These are phyloP conservation scores for Lumnitzera racemosa DNA, from an alignment of 345 rosid genomes.

Conservation along the genomic window DNA sequence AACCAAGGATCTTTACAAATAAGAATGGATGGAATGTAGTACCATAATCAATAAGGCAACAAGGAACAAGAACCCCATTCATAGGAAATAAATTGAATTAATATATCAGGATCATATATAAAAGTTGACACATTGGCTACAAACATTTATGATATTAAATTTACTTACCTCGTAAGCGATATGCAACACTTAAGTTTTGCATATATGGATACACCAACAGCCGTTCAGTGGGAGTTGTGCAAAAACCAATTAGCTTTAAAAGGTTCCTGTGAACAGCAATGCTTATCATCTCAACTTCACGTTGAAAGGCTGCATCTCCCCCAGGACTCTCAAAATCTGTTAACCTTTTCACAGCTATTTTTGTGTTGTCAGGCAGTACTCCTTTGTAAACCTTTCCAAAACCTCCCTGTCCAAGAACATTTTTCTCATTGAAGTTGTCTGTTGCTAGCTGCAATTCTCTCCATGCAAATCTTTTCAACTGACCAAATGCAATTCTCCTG, in stretches of 20 bases:
- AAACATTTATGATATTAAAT: not conserved
- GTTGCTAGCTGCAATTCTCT: slow-evolving; percentile 91
- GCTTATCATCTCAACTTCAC: slow-evolving; percentile 97
- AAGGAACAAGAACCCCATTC: no score
- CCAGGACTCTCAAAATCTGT: slow-evolving; percentile 92
- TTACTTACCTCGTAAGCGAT: slow-evolving; percentile 73
- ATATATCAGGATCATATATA: not conserved
- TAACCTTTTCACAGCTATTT: slow-evolving; percentile 85
- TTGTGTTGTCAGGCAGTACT: slow-evolving; percentile 66
- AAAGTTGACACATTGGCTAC: not conserved
- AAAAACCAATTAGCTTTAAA: slow-evolving; percentile 80
- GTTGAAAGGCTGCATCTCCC: slow-evolving; percentile 89
- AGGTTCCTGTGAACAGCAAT: slow-evolving; percentile 95
- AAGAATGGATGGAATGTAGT: no score
- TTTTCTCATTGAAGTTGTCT: slow-evolving; percentile 72
- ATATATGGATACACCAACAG: slow-evolving; percentile 88
- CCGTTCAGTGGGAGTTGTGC: slow-evolving; percentile 90
- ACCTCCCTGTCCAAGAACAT: slow-evolving; percentile 93
- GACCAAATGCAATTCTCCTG: slow-evolving; percentile 91
- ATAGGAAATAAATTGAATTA: no score
- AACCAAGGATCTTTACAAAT: no score
- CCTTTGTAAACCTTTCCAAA: slow-evolving; percentile 96
- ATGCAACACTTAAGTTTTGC: slow-evolving; percentile 92
- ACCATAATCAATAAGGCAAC: no score
- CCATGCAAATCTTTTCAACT: slow-evolving; percentile 85